These are phyloP conservation scores for Populus alba DNA, from an alignment of 345 rosid genomes.

Conservation along the genomic window DNA sequence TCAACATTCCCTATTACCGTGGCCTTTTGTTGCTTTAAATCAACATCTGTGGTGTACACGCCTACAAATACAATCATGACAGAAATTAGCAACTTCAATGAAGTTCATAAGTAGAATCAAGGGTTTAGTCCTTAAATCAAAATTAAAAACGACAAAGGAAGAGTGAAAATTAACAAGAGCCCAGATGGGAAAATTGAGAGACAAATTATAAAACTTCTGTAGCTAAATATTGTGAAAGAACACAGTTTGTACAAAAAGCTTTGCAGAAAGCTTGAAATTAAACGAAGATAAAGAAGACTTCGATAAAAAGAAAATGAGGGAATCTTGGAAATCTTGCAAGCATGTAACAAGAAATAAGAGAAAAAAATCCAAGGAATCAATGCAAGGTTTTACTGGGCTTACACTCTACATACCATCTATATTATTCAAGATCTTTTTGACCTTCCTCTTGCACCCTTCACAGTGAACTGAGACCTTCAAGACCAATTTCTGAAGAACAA, in stretches of 20 bases:
- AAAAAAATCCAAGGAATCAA: not conserved
- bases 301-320: not conserved
- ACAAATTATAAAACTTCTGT: not conserved
- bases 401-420: slow-evolving; percentile 18
- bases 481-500: slow-evolving; percentile 21
- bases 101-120: not conserved
- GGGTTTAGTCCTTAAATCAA: not conserved
- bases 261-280: not conserved
- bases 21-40: slow-evolving; percentile 37
- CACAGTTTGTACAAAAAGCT: not conserved
- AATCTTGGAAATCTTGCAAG: not conserved
- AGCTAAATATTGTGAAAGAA: not conserved
- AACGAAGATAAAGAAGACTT: not conserved
- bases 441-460: slow-evolving; percentile 32
- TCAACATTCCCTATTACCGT: slow-evolving; percentile 34
- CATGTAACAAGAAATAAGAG: not conserved
- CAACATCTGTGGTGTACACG: slow-evolving; percentile 28
- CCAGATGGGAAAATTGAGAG: slow-evolving; percentile 5
- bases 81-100: not conserved
- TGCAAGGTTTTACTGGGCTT: not conserved
- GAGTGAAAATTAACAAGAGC: not conserved
- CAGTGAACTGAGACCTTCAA: slow-evolving; percentile 33
- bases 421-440: slow-evolving; percentile 19
- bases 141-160: not conserved
- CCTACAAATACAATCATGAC: slow-evolving; percentile 18